Percentiles rank a stretch among this genome's conserved stretches.
These are phyloP conservation scores for Candida sonorensis DNA, from an alignment of 805 yeast genomes.

Conservation along the genomic window DNA sequence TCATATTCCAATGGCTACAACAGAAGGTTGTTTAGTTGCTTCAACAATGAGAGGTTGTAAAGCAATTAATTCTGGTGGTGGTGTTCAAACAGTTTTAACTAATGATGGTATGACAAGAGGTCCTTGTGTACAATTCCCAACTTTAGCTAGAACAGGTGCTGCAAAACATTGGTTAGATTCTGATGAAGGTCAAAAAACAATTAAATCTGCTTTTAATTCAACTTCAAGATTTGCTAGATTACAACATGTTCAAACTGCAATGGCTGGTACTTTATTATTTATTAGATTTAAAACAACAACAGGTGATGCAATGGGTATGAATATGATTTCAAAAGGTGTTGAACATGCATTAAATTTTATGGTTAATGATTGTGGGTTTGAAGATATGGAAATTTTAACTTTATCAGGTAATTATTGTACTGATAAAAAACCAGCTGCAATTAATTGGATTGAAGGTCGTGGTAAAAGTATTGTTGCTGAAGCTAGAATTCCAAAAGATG, in stretches of 20 bases:
- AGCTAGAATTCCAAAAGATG: conserved; percentile 78
- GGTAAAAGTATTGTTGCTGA: conserved; percentile 98
- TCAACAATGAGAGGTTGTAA: conserved; percentile 99
- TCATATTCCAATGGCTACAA: conserved; percentile 98
- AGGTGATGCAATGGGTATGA: conserved; percentile 99
- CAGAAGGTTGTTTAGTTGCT: conserved; percentile 98
- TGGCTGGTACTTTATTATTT: conserved; percentile 86
- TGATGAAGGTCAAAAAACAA: conserved; percentile 77
- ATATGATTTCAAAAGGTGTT: conserved; percentile 98
- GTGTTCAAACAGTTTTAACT: conserved; percentile 85
- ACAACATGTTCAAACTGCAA: conserved; percentile 83
- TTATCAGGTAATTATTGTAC: conserved; percentile 97
- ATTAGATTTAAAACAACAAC: conserved; percentile 97
- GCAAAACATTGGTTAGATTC: conserved; percentile 95
- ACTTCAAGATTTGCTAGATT: conserved; percentile 96
- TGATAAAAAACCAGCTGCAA: conserved; percentile 96
- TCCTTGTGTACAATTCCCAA: conserved; percentile 89
- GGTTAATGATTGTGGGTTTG: conserved; percentile 86
- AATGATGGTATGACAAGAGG: conserved; percentile 99
- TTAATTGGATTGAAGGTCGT: conserved; percentile 99
- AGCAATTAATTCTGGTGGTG: conserved; percentile 96
- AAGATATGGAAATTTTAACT: conserved; percentile 87
- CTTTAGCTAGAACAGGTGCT: conserved; percentile 82
- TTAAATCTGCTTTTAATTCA: conserved; percentile 89
- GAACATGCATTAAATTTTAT: conserved; percentile 78